Conservation (phyloP, 202 grass and related monocot species). For the Eragrostis tef region DNA sequence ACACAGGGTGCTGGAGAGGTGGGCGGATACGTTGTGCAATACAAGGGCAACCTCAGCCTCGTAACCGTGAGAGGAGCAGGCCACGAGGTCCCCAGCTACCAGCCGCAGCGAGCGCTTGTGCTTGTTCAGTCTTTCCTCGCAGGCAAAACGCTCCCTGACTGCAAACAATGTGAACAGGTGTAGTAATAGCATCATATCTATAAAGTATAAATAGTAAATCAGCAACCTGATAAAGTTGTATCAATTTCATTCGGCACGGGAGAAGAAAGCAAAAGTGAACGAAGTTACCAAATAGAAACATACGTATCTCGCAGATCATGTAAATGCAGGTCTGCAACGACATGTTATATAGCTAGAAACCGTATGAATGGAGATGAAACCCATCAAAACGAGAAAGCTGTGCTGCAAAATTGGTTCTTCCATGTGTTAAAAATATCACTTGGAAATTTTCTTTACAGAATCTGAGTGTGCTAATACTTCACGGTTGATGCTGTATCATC, state of each 20-base stretch:
- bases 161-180: conserved; percentile 34
- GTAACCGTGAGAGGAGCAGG: conserved; percentile 87
- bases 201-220: not conserved
- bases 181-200: not conserved
- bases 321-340: conserved; percentile 22
- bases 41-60: conserved; percentile 68
- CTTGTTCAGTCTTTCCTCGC: conserved; percentile 64
- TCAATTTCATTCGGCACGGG: conserved; percentile 14
- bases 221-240: not conserved
- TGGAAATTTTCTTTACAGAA: not conserved
- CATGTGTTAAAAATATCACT: not conserved
- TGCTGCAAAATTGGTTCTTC: not conserved
- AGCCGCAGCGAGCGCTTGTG: conserved; percentile 63
- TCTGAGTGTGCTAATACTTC: not conserved
- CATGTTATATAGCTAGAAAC: not conserved
- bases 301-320: conserved; percentile 15
- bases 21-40: conserved; percentile 64
- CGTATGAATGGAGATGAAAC: conserved; percentile 9
- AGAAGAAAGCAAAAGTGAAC: not conserved
- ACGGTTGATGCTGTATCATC: not conserved
- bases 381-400: conserved; percentile 15
- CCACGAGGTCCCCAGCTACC: conserved; percentile 81
- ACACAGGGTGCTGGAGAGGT: conserved; percentile 59
- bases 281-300: conserved; percentile 23
- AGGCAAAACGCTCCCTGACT: conserved; percentile 57